These are phyloP conservation scores for Xylaria scruposa DNA, from an alignment of 495 filamentous ascomycete species.

Conservation along the genomic window DNA sequence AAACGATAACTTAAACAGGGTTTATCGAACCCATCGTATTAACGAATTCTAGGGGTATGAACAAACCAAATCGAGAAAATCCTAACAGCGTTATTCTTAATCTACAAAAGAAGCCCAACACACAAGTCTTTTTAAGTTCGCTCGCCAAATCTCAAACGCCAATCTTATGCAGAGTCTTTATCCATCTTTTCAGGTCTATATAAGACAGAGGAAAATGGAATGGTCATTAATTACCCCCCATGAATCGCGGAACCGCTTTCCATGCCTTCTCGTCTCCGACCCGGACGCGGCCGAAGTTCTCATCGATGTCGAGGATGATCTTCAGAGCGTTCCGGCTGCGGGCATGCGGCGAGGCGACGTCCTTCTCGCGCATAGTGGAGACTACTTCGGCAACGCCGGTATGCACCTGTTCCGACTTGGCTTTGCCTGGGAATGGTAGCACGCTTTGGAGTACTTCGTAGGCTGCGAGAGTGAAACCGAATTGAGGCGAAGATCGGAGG, in stretches of 20 bases:
- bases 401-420: conserved; percentile 48
- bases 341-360: conserved; percentile 75
- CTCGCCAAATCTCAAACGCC: conserved; percentile 38
- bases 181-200: conserved; percentile 27
- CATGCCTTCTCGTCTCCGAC: conserved; percentile 61
- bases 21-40: conserved; percentile 10
- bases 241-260: conserved; percentile 53
- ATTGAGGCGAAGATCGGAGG: conserved; percentile 91
- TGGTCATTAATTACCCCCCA: conserved; percentile 40
- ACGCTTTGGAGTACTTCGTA: conserved; percentile 89
- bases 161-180: conserved; percentile 37
- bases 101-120: conserved; percentile 25
- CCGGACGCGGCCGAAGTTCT: conserved; percentile 79
- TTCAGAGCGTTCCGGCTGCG: conserved; percentile 94
- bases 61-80: conserved; percentile 28
- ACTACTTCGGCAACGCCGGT: conserved; percentile 47
- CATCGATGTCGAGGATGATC: conserved; percentile 92
- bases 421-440: conserved; percentile 77
- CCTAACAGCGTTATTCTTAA: conserved; percentile 23
- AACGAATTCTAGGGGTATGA: conserved; percentile 25
- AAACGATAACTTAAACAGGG: conserved; percentile 1
- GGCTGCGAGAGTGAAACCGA: conserved; percentile 93
- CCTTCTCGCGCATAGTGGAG: conserved; percentile 56
- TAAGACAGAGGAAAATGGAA: conserved; percentile 28
- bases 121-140: conserved; percentile 26